Base-by-base conservation (phyloP, 2,329 filamentous ascomycete genomes). In the Diaporthe sp. region DNA sequence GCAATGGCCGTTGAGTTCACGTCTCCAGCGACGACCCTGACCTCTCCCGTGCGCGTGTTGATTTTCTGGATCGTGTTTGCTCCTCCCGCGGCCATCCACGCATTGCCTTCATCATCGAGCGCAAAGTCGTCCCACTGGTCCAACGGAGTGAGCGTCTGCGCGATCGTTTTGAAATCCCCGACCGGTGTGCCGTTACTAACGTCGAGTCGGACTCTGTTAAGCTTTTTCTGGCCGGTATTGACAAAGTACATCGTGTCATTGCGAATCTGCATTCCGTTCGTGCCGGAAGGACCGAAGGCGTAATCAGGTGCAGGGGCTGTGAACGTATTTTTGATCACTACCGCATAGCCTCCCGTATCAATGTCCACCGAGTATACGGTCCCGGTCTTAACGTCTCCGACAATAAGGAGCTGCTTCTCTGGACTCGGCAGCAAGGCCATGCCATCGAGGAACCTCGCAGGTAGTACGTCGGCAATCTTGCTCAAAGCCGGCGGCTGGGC, bases 361-460 rank as follows among this genome's bases (percentile, higher is more conserved):
- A 79, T 77, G 51, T 81, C 76, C 19, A 81, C 42, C 31, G 72
- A 75, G 72, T 79, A 81, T 5, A 82, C 75, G 25, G 59, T 67
- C 3, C 81, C 81, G 12, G 73, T 72, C 59, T 78, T 77, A 5
- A 77, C 69, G 59, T 82, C 81, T 10, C 76, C 76, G 2, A 79
- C 72, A 17, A 76, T 42, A 9, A 82, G 79, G n/a, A 81, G 62
- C 15, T 77, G 65, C 13, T 70, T 51, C 3, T 77, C 74, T 10
- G 77, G 70, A 1, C 78, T 58, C 0, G 78, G 71, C 6, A 78
- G 28, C 2, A 78, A 74, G 15, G 78, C 76, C 68, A 82, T 76
- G 31, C 81, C 81, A 61, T 82, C 80, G 9, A 80, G 77, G 46
- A 81, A 80, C 28, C 76, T 76, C 7, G 79, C 79, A 61, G 79